A percentile compares a stretch with the other conserved stretches of the same genome.
These are phyloP conservation scores for Laburnicola sp. DNA, from an alignment of 2,329 filamentous ascomycete species.

Conservation along the genomic window DNA sequence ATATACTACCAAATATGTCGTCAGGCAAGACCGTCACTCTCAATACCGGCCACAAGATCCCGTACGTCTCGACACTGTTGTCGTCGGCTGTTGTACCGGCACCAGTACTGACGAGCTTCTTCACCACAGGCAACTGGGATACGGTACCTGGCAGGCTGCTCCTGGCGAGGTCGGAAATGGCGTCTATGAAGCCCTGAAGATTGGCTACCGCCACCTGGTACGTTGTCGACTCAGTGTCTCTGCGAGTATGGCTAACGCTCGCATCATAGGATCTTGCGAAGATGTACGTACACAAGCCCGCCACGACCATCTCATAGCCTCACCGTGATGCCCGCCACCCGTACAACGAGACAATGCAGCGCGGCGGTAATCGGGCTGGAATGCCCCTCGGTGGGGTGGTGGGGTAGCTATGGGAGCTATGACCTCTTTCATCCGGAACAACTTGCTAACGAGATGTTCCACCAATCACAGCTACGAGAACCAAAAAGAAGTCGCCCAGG, in stretches of 20 bases:
- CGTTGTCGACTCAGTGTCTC: slow-evolving; percentile 7
- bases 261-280: slow-evolving; percentile 43
- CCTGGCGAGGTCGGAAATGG: slow-evolving; percentile 46
- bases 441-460: slow-evolving; percentile 27
- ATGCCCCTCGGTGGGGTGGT: slow-evolving; percentile 23
- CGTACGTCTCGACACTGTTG: slow-evolving; percentile 45
- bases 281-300: slow-evolving; percentile 27
- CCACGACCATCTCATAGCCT: background rate
- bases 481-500: slow-evolving; percentile 36
- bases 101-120: slow-evolving; percentile 40
- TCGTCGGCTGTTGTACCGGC: background rate
- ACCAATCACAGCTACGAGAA: slow-evolving; percentile 39
- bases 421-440: slow-evolving; percentile 12
- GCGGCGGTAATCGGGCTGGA: slow-evolving; percentile 14
- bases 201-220: slow-evolving; percentile 41
- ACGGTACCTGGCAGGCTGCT: slow-evolving; percentile 41
- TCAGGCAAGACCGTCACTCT: slow-evolving; percentile 43
- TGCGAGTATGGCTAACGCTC: background rate
- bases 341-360: background rate
- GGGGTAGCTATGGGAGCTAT: slow-evolving; percentile 22
- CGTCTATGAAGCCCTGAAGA: slow-evolving; percentile 44
- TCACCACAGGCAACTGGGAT: slow-evolving; percentile 55
- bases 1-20: too few relatives aligned
- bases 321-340: background rate
- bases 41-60: slow-evolving; percentile 52